Conservation (phyloP, 768 basidiomycete genomes). For the Tremella fuciformis region DNA sequence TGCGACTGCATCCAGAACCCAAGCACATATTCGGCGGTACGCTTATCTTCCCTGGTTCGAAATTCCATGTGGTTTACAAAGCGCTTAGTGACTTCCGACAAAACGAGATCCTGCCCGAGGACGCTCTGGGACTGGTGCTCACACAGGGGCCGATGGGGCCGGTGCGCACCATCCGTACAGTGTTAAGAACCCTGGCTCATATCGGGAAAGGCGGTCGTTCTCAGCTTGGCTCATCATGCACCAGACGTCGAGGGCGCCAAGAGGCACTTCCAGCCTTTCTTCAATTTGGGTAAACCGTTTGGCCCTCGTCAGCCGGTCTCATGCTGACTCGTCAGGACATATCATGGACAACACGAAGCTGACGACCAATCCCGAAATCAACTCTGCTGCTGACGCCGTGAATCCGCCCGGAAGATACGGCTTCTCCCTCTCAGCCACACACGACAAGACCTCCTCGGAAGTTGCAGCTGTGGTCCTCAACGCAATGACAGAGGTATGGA, state of each 20-base stretch:
- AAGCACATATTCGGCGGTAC: neutral
- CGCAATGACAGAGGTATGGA: too few species aligned
- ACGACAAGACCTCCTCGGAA: slow-evolving; percentile 4
- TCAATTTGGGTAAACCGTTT: slow-evolving; percentile 3
- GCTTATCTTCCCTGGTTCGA: neutral
- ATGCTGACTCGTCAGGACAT: slow-evolving; percentile 7
- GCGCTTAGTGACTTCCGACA: neutral
- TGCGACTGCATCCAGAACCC: slow-evolving; percentile 5
- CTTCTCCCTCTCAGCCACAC: neutral
- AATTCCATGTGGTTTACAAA: neutral
- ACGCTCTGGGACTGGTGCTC: neutral
- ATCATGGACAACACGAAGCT: neutral
- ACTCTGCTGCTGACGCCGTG: neutral
- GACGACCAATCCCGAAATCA: neutral
- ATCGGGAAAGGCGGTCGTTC: neutral
- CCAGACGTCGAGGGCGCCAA: slow-evolving; percentile 1
- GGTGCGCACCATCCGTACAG: neutral
- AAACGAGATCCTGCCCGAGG: neutral
- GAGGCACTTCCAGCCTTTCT: slow-evolving; percentile 2
- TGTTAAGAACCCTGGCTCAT: too few species aligned
- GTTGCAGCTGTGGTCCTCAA: too few species aligned
- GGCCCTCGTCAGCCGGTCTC: too few species aligned
- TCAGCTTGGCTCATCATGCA: slow-evolving; percentile 1
- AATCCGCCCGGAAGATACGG: neutral
- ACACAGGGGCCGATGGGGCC: neutral